Conservation (phyloP, 345 rosid species). For the Nasturtium officinale region DNA sequence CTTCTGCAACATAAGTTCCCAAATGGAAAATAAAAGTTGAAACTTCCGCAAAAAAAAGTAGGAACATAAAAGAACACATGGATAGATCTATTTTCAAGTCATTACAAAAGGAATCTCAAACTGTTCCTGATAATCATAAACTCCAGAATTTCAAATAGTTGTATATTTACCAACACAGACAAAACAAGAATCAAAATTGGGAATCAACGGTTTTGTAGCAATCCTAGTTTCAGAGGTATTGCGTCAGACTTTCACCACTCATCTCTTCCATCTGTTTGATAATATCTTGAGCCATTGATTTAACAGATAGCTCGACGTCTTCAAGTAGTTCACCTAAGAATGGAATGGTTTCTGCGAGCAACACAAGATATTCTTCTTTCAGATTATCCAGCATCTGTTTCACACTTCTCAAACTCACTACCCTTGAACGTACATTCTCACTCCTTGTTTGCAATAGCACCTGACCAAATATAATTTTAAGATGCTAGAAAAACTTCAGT, state of each 20-base stretch:
- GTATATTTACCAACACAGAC: conserved; percentile 7
- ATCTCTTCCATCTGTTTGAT: conserved; percentile 81
- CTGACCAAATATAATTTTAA: conserved; percentile 43
- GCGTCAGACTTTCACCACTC: conserved; percentile 80
- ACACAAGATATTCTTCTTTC: conserved; percentile 84
- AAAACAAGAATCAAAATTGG: conserved; percentile 29
- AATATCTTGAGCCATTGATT: conserved; percentile 78
- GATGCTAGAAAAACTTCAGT: background rate
- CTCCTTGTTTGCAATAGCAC: conserved; percentile 92
- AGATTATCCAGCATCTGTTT: conserved; percentile 70
- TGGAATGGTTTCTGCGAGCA: conserved; percentile 82
- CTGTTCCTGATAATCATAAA: background rate
- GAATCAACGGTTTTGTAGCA: background rate
- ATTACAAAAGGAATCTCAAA: background rate
- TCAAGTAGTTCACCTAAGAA: conserved; percentile 89
- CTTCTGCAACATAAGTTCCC: too few species aligned
- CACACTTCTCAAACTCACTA: conserved; percentile 74
- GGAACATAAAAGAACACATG: background rate
- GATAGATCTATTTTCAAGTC: background rate
- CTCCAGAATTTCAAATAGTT: background rate
- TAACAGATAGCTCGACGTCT: conserved; percentile 80
- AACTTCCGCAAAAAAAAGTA: background rate
- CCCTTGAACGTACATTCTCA: conserved; percentile 72
- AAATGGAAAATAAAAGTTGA: background rate
- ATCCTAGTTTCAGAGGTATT: conserved; percentile 54